Evolutionary conservation across 257 asterid species (phyloP), one percentile per base, ranked within the genome.

Genomic region (Primulina tabacum): DNA sequence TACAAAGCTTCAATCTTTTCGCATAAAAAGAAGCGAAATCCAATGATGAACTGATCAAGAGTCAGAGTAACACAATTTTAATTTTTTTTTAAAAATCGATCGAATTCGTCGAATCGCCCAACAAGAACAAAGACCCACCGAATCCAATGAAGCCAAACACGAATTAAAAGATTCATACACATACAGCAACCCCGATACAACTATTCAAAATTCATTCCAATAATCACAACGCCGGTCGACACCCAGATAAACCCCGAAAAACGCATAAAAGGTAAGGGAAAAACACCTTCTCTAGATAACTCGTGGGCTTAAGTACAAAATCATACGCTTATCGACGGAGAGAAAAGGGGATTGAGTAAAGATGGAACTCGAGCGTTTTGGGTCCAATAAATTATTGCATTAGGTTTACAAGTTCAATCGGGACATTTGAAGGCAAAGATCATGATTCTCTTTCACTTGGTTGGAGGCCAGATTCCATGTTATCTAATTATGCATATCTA

Each of bases 1-100:
- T 60, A 11, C 53, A 73, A 65, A 60, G 59, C 28, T 69, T 20
- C 69, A 11, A 40, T 32, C 37, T 52, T 69, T 37, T 47, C n/a
- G 64, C 65, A 2, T 32, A 30, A 64, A 57, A n/a, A 64, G 32
- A 62, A 16, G 32, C 7, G 8, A 38, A 64, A 28, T 8, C 57
- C 18, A 60, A 60, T 38, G 62, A 38, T 9, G 33, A 58, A 29
- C 6, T 32, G 26, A 62, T 47, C 59, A 3, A 30, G 26, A 67
- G 40, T 37, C 67, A 37, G 50, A 40, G 35, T 18, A 58, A 32
- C 10, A 59, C 6, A 24, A 64, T 17, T 52, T 40, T 14, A 20
- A 67, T 12, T 24, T 24, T 24, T 24, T 24, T 24, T 0, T 5
- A 26, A n/a, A 60, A 55, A 43, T 57, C 47, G 38, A 47, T 34